Base-by-base conservation (phyloP, 176 grass and related monocot species). In the Chloris gayana region DNA sequence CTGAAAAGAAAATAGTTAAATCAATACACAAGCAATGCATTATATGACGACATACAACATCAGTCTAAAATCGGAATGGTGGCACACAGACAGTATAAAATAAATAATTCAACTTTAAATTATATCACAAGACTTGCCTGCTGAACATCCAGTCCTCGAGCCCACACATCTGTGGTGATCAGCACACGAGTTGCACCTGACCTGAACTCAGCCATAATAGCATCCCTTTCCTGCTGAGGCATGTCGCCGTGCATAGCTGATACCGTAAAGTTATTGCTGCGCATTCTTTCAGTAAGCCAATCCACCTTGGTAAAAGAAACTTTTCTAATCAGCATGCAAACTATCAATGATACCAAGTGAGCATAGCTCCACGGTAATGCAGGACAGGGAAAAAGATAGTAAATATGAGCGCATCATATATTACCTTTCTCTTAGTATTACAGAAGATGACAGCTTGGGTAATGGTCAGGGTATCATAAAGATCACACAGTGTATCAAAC, bases 371-470 rank as follows among this genome's bases (percentile, higher is more conserved):
- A 27, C 34, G 60, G 26, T 29, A 58, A 38, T 39, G 32, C 5
- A 59, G 22, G 72, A 59, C 32, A 37, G 14, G 18, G 30, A 7
- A 0, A 15, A 17, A 0, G 44, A n/a, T 4, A 37, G n/a, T 9
- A 57, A 46, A 32, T 47, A 68, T 32, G n/a, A 81, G 50, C 12
- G 0, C 3, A 29, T 3, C 15, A 38, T 5, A 76, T 13, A 13
- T 62, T 81, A 95, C 92, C 95, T 95, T 98, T 78, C 90, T 85
- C 73, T 98, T 98, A 2, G 90, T 95, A 67, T 98, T 98, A 84
- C 95, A 98, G 88, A 98, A 98, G 61, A 98, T 98, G 77, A 98
- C 95, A 68, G 90, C 95, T 84, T 99, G 96, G 21, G 96, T 99
- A 75, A 98, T 94, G 58, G 95, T 98, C 13, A 98, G 69, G 22